A percentile compares a stretch with the other conserved stretches of the same genome.
Conservation (phyloP, 2,329 filamentous ascomycete species). For the Zymoseptoria tritici region DNA sequence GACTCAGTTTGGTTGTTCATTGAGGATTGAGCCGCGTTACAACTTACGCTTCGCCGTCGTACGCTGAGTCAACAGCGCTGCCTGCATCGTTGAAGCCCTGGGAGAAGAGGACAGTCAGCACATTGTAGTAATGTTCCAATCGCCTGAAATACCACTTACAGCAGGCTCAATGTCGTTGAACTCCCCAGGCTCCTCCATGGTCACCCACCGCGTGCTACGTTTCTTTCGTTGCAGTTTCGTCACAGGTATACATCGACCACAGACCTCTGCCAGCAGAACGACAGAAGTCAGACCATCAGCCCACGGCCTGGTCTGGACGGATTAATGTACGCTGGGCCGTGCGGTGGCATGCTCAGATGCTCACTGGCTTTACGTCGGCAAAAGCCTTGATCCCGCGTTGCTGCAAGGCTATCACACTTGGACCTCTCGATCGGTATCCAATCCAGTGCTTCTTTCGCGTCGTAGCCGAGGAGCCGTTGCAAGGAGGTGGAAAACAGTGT, state of each 20-base stretch:
- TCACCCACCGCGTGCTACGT: not conserved
- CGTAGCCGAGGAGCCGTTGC: not conserved
- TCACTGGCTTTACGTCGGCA: not conserved
- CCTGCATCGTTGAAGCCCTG: not conserved
- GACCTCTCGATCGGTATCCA: not conserved
- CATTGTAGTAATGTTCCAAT: not conserved
- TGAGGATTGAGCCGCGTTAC: not conserved
- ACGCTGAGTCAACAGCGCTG: conserved; percentile 6
- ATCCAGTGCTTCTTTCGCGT: not conserved
- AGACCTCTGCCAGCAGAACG: not conserved
- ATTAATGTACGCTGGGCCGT: conserved; percentile 25
- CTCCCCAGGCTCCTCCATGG: not conserved
- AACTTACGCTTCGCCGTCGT: conserved; percentile 5
- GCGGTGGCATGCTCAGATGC: not conserved
- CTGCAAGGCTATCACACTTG: not conserved
- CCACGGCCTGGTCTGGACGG: not conserved
- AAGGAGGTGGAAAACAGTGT: not conserved
- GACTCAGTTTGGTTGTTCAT: not conserved
- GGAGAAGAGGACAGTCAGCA: not conserved
- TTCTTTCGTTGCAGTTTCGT: not conserved
- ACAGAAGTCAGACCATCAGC: not conserved
- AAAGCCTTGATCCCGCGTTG: not conserved
- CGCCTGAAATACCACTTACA: not conserved
- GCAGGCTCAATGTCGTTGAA: not conserved
- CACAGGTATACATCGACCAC: not conserved